Evolutionary conservation across 2,329 filamentous ascomycete genomes (phyloP).

Genomic region (Lachnellula suecica): DNA sequence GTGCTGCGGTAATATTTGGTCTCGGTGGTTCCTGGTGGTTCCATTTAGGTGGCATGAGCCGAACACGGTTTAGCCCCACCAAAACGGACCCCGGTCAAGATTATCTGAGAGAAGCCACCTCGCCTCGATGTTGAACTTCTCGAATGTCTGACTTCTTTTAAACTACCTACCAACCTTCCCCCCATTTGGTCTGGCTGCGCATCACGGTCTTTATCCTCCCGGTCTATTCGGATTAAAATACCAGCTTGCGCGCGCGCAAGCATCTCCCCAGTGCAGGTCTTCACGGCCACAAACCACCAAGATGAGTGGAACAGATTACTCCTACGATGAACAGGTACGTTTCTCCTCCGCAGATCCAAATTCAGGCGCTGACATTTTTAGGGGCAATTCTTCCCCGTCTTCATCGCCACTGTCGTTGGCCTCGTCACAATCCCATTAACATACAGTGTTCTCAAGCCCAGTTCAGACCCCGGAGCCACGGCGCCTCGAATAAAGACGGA

Average conservation of each 20-base stretch:
- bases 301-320: slow-evolving; percentile 70
- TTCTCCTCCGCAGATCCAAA: background rate
- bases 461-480: slow-evolving; percentile 73
- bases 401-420: slow-evolving; percentile 86
- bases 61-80: too few relatives aligned
- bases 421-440: slow-evolving; percentile 89
- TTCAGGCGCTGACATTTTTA: slow-evolving; percentile 36
- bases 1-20: too few relatives aligned
- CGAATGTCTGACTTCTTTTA: background rate
- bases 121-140: background rate
- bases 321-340: slow-evolving; percentile 86
- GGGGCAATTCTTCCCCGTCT: slow-evolving; percentile 99
- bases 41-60: too few relatives aligned
- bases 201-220: background rate
- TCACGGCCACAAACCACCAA: slow-evolving; percentile 25
- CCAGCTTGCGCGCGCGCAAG: slow-evolving; percentile 22
- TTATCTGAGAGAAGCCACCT: background rate
- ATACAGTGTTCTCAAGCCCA: slow-evolving; percentile 80
- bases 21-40: too few relatives aligned
- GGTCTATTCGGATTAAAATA: background rate
- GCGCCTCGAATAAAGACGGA: slow-evolving; percentile 80
- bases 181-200: background rate
- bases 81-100: background rate
- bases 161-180: background rate
- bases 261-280: slow-evolving; percentile 16